Evolutionary conservation across 2,329 filamentous ascomycete genomes (phyloP).

Genomic region (Cephalotrichum gorgonifer): DNA sequence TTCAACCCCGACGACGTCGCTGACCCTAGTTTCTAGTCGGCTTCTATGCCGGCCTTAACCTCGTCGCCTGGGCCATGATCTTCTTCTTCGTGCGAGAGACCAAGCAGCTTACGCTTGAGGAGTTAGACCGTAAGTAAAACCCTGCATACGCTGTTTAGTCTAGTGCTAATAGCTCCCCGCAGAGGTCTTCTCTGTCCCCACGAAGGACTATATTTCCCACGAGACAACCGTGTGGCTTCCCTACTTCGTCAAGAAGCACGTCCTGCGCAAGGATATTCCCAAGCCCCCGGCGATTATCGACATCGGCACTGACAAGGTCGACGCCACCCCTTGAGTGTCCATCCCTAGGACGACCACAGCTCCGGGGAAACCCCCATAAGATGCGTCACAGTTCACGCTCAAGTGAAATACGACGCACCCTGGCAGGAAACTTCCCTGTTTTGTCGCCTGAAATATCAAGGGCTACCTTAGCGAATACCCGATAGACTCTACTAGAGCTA

Average conservation of each 20-base stretch:
- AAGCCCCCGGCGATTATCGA: slow-evolving; percentile 16
- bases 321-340: no score
- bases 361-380: no score
- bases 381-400: no score
- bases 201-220: slow-evolving; percentile 19
- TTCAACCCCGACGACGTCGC: neutral
- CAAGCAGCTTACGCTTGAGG: slow-evolving; percentile 38
- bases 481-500: no score
- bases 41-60: slow-evolving; percentile 36
- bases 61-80: slow-evolving; percentile 33
- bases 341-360: no score
- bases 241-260: slow-evolving; percentile 25
- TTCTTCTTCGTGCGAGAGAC: slow-evolving; percentile 40
- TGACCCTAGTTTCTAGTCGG: slow-evolving; percentile 10
- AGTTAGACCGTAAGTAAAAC: slow-evolving; percentile 11
- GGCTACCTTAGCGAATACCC: no score
- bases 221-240: slow-evolving; percentile 22
- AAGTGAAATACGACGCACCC: no score
- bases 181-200: slow-evolving; percentile 22
- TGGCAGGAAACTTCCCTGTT: no score
- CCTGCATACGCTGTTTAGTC: neutral
- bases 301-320: no score
- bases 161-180: neutral
- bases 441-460: no score
- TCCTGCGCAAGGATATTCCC: slow-evolving; percentile 19